Conservation (phyloP, 495 filamentous ascomycete species). For the Neohortaea acidophila region DNA sequence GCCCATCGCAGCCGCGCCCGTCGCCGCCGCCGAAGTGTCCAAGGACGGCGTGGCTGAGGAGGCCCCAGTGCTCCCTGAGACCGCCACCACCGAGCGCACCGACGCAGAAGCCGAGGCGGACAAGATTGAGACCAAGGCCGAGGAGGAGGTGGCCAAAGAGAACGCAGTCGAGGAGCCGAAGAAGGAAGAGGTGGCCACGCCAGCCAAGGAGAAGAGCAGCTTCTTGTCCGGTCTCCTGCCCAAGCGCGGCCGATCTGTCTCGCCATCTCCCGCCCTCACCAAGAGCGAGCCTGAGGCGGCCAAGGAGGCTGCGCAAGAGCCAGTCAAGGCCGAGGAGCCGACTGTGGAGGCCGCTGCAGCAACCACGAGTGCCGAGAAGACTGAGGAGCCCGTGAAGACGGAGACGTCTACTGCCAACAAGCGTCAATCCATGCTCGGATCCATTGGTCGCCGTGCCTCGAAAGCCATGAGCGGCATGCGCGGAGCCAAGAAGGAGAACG, state of each 20-base stretch:
- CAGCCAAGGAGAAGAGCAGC: conserved; percentile 29
- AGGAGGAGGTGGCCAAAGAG: no score
- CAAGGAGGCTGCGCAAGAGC: conserved; percentile 11
- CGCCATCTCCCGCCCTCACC: conserved; percentile 12
- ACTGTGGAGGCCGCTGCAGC: conserved; percentile 3
- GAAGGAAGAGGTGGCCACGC: conserved; percentile 3
- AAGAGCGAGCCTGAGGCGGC: conserved; percentile 8
- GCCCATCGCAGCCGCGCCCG: conserved; percentile 3
- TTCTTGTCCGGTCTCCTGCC: conserved; percentile 36
- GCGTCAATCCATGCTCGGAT: conserved; percentile 30
- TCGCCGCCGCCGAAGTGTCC: conserved; percentile 21
- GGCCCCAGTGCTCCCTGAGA: conserved; percentile 12
- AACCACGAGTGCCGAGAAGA: conserved; percentile 14
- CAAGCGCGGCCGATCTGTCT: conserved; percentile 18
- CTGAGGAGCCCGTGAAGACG: conserved; percentile 15
- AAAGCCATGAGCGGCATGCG: conserved; percentile 16
- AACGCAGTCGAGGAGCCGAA: background rate
- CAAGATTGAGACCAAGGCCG: conserved; percentile 10
- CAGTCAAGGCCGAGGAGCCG: conserved; percentile 13
- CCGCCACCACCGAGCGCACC: conserved; percentile 3
- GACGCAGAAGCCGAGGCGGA: conserved; percentile 7
- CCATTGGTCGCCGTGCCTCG: conserved; percentile 20
- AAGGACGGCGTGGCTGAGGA: conserved; percentile 20
- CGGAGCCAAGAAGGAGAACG: conserved; percentile 12
- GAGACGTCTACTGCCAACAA: conserved; percentile 14